A percentile compares a stretch with the other conserved stretches of the same genome.
These are phyloP conservation scores for Candida nonsorbophila DNA, from an alignment of 805 yeast genomes.

Conservation along the genomic window DNA sequence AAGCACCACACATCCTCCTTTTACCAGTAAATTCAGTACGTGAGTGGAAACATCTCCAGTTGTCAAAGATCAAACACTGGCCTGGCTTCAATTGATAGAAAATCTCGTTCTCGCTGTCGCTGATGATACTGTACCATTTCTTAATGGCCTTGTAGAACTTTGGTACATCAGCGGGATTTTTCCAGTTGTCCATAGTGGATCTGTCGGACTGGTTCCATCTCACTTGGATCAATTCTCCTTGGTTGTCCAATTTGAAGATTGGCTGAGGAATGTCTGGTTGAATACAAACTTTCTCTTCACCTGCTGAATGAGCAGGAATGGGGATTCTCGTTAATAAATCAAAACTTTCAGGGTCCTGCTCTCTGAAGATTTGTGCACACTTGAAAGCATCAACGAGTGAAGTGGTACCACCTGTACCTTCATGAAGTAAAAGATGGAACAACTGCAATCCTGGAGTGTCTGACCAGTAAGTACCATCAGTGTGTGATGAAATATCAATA, in stretches of 20 bases:
- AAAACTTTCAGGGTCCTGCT: constrained; percentile 45
- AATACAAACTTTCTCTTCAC: constrained; percentile 58
- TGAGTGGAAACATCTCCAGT: constrained; percentile 69
- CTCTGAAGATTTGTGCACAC: constrained; percentile 47
- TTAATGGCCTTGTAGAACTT: constrained; percentile 53
- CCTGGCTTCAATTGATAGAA: constrained; percentile 59
- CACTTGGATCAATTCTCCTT: constrained; percentile 53
- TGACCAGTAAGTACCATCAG: constrained; percentile 73
- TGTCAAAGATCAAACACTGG: constrained; percentile 61
- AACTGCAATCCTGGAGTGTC: constrained; percentile 69
- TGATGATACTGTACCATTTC: constrained; percentile 51
- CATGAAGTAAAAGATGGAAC: constrained; percentile 60
- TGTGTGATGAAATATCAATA: constrained; percentile 57
- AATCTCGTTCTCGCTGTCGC: constrained; percentile 45
- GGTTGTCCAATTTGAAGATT: constrained; percentile 47
- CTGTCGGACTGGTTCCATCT: constrained; percentile 73
- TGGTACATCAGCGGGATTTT: constrained; percentile 44
- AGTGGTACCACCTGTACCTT: constrained; percentile 64
- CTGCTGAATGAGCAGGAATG: constrained; percentile 71
- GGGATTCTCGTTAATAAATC: constrained; percentile 44
- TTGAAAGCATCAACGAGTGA: constrained; percentile 63
- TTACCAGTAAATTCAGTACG: constrained; percentile 63
- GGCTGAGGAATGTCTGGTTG: constrained; percentile 55
- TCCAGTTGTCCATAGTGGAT: constrained; percentile 50
- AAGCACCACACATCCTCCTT: constrained; percentile 70